A percentile compares a stretch with the other conserved stretches of the same genome.
Evolutionary conservation across 768 basidiomycete species (phyloP).

Genomic region (Termitomyces titanicus): DNA sequence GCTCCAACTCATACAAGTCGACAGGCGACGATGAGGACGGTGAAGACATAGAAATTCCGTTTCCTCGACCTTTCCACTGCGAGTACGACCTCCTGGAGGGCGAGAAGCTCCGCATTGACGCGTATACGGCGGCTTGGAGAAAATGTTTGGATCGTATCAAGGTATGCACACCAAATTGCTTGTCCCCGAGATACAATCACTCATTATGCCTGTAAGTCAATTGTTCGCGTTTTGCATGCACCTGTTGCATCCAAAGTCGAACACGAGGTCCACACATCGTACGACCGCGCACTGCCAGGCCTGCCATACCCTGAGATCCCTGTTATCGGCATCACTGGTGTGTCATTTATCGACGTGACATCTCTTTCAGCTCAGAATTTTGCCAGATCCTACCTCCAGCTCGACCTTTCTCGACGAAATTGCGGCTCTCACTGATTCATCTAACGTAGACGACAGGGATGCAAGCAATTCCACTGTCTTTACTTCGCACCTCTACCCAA

Average conservation of each 20-base stretch:
- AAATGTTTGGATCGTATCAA: constrained; percentile 55
- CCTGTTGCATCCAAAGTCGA: constrained; percentile 45
- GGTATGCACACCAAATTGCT: constrained; percentile 29
- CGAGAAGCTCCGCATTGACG: constrained; percentile 37
- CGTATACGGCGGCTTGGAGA: constrained; percentile 56
- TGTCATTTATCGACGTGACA: constrained; percentile 8
- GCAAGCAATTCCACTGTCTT: constrained; percentile 16
- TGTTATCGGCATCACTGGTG: constrained; percentile 54
- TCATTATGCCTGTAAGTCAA: constrained; percentile 19
- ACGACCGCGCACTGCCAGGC: constrained; percentile 43
- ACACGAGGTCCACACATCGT: constrained; percentile 39
- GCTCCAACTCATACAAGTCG: background rate
- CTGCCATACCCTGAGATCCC: constrained; percentile 62
- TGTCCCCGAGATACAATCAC: background rate
- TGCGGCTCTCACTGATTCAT: constrained; percentile 29
- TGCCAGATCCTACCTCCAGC: constrained; percentile 40
- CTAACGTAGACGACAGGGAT: constrained; percentile 11
- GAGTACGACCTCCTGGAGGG: constrained; percentile 15
- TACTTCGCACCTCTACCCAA: constrained; percentile 51
- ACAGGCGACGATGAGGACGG: constrained; percentile 3
- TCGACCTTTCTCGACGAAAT: constrained; percentile 46
- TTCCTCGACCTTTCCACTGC: constrained; percentile 1
- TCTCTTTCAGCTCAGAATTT: background rate
- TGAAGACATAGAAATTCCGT: background rate
- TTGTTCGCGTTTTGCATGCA: constrained; percentile 44